These are phyloP conservation scores for Botrytis tulipae DNA, from an alignment of 2,329 filamentous ascomycete genomes.

Conservation along the genomic window DNA sequence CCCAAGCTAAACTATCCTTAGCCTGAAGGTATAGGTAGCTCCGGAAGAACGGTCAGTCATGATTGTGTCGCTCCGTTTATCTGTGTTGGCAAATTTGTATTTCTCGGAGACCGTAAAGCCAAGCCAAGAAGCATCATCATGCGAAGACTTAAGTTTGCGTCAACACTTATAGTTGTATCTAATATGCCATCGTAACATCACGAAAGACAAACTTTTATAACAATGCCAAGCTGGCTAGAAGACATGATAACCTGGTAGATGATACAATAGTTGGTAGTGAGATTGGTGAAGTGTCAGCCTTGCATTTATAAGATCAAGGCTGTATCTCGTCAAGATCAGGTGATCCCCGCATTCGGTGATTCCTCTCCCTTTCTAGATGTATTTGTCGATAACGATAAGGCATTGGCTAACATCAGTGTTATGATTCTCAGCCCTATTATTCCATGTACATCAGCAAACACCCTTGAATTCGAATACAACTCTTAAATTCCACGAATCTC, in stretches of 20 bases:
- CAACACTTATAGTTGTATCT: background rate
- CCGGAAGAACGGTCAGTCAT: background rate
- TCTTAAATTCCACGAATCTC: background rate
- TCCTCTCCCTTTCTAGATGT: background rate
- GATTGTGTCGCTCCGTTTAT: background rate
- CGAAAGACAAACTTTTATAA: background rate
- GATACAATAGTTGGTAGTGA: background rate
- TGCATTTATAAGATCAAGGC: background rate
- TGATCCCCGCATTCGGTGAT: background rate
- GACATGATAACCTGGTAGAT: background rate
- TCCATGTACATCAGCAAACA: background rate
- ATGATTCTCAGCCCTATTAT: background rate
- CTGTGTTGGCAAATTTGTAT: background rate
- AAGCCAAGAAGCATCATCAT: background rate
- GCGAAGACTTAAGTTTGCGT: background rate
- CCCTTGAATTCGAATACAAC: background rate
- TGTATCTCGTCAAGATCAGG: background rate
- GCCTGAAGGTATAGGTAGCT: background rate
- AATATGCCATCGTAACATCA: background rate
- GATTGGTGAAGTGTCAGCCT: background rate
- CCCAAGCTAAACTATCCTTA: background rate
- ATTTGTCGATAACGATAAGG: conserved; percentile 8
- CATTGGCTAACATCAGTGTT: background rate
- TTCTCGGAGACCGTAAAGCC: no score
- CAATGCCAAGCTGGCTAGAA: background rate